Evolutionary conservation across 495 filamentous ascomycete genomes (phyloP), one percentile per base, ranked within the genome.

Genomic region (Rostrohypoxylon terebratum): DNA sequence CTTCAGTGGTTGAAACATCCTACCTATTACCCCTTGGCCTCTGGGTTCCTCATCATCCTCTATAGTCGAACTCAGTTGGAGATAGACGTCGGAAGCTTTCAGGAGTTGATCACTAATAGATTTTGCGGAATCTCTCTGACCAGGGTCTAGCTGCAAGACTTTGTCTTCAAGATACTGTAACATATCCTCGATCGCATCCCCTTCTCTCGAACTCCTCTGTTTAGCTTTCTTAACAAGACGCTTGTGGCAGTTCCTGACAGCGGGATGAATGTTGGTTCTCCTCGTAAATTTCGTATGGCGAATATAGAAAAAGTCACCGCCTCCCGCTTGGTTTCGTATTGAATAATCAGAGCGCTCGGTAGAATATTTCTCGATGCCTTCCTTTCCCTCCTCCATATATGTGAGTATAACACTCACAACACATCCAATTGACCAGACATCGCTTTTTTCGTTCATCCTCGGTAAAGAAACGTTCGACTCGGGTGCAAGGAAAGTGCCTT

Each of bases 371-470:
- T 66, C 63, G 34, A 82, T 69, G 13, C 77, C 80, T 13, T 45
- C 47, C 18, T 70, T 59, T 20, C 80, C 80, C 4, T 77, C 71
- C 25, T 74, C 74, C 13, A 82, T 44, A 59, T 80, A 82, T 13
- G 74, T 71, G 45, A 82, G 72, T 0, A 82, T 42, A 10, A 80
- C 73, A 54, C 79, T 81, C n/a, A 81, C 66, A 0, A 82, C 71
- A 45, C 79, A 82, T 1, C 76, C 80, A 7, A 82, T 53, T 6
- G 80, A 79, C 80, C 80, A 82, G 1, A 82, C 73, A 59, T 82
- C 80, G 55, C 78, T 80, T 36, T 68, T 70, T 11, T 68, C 68
- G 4, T 68, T 78, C 79, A 81, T 81, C 11, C 55, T 79, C n/a
- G 31, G 72, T 3, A 58, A 66, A 10, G 59, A 44, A 11, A 59